Evolutionary conservation across 768 basidiomycete species (phyloP), one percentile per base, ranked within the genome.

Genomic region (Mrakia frigida): DNA sequence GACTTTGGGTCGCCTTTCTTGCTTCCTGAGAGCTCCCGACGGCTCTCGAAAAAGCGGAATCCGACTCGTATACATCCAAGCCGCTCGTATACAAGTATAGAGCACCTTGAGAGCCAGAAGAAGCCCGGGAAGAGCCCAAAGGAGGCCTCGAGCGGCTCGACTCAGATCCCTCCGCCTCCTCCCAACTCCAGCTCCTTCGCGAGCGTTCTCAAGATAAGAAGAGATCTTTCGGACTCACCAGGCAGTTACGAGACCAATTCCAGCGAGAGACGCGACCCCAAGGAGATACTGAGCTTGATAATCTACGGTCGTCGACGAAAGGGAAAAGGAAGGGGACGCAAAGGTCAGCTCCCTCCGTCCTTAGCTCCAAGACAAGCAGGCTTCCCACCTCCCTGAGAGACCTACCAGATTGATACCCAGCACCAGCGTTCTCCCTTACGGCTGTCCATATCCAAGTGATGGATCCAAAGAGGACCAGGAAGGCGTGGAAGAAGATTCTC

Each of bases 281-380:
- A 68, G 65, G 18, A 68, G 65, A 14, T 68, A 68, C 65, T 68
- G 65, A 68, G 65, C 65, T 25, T 68, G 65, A n/a, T 68, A 68
- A 25, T 41, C 65, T 68, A 37, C 13, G 21, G 9, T 3, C 1
- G 2, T 6, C 21, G 25, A 68, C 0, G 23, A 68, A 41, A n/a
- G 18, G 13, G n/a, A n/a, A 39, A n/a, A 23, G 3, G 37, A n/a
- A 35, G 25, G 65, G 7, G 3, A 65, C 5, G 21, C n/a, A n/a
- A 65, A 31, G 65, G 21, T 68, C 21, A 68, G 65, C 39, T 25
- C 39, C 25, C 21, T 5, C 14, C n/a, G 14, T 25, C 63, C 28
- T 50, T 16, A 50, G 46, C 46, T 50, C 46, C 3, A 31, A 28
- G 56, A 23, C 28, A 9, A 31, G 21, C 37, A 41, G 23, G 1